Evolutionary conservation across 345 rosid genomes (phyloP).

Genomic region (Salix caprea): DNA sequence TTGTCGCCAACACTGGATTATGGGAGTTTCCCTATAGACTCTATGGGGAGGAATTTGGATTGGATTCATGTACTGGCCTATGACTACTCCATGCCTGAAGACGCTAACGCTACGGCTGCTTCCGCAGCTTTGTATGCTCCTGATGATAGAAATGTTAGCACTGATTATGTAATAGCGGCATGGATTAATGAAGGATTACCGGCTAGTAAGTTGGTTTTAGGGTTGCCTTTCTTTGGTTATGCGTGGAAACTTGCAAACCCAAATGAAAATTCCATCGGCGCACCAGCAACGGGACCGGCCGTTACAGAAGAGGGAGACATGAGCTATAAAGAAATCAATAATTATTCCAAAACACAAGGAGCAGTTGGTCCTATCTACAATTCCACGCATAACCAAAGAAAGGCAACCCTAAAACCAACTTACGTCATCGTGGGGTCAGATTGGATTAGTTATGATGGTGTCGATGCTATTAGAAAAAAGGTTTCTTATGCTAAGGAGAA

Average conservation of each 20-base stretch:
- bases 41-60: slow-evolving; percentile 19
- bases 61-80: slow-evolving; percentile 28
- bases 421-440: slow-evolving; percentile 1
- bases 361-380: slow-evolving; percentile 24
- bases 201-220: slow-evolving; percentile 23
- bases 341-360: slow-evolving; percentile 27
- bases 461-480: slow-evolving; percentile 30
- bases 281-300: slow-evolving; percentile 5
- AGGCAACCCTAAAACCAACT: too few species aligned
- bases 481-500: slow-evolving; percentile 37
- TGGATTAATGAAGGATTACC: slow-evolving; percentile 30
- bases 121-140: slow-evolving; percentile 26
- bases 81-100: slow-evolving; percentile 23
- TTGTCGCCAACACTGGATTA: background rate
- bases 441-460: slow-evolving; percentile 48
- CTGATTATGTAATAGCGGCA: slow-evolving; percentile 22
- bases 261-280: slow-evolving; percentile 7
- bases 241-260: slow-evolving; percentile 22
- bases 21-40: slow-evolving; percentile 13
- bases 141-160: slow-evolving; percentile 1
- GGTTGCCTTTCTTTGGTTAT: slow-evolving; percentile 34
- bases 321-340: slow-evolving; percentile 19
- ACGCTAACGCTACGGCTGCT: slow-evolving; percentile 15
- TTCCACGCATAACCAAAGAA: too few species aligned
- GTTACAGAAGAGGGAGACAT: slow-evolving; percentile 8